Evolutionary conservation across 2,329 filamentous ascomycete genomes (phyloP), one percentile per base, ranked within the genome.

Genomic region (Pseudogymnoascus sp.): DNA sequence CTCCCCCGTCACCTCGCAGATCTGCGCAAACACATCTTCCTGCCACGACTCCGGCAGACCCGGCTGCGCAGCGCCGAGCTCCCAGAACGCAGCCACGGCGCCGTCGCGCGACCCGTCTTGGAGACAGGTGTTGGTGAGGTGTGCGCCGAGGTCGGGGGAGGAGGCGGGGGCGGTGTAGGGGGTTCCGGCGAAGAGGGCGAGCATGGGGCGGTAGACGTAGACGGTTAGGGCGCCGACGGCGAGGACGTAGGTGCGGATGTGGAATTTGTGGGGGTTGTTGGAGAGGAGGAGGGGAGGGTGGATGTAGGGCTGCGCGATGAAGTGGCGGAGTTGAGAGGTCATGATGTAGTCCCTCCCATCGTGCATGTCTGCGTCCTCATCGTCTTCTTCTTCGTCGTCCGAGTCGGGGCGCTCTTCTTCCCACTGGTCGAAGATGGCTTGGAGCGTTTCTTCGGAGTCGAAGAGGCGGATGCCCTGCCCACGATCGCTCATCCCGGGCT

Each of bases 401-500:
- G 83, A 84, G 50, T 89, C 87, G 0, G 85, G 83, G 4, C 79
- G 74, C 3, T 85, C 84, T 15, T 80, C 85, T 73, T 97, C 93
- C 92, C 95, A 99, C 63, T 85, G 88, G 68, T 97, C 91, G 72
- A 97, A 99, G 62, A 99, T 95, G 13, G 73, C 82, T 65, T 89
- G 88, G n/a, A 99, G 78, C 72, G 96, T 88, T 63, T 88, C 86
- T 79, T 95, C 90, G 2, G 86, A 91, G 70, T 86, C 90, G 75
- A 99, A 99, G 0, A 99, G 79, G 40, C 91, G 80, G 64, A 99
- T 97, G 0, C 95, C 95, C 73, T 97, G 93, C 0, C 93, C 95
- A 23, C 93, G 84, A 73, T 99, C 95, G 74, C 91, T 96, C 95
- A 99, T 97, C 7, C 93, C 89, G 0, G 95, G 93, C 77, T 99